Percentiles rank a stretch among this genome's conserved stretches.
Conservation (phyloP, 2,329 filamentous ascomycete genomes). For the Botryotinia calthae region DNA sequence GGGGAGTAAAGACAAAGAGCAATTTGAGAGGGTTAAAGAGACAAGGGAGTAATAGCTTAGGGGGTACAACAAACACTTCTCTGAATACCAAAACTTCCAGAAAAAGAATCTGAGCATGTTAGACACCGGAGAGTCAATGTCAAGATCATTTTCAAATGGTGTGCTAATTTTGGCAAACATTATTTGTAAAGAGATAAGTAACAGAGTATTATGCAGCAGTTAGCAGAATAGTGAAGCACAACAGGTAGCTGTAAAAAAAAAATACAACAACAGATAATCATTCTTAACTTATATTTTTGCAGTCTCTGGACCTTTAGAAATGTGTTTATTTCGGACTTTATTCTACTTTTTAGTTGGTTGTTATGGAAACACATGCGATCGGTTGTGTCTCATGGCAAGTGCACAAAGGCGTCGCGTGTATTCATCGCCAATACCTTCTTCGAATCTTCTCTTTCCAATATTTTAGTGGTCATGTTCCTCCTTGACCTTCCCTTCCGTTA, state of each 20-base stretch:
- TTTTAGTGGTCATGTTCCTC: neutral
- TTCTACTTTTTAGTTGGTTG: neutral
- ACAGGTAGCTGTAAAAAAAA: neutral
- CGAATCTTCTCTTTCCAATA: neutral
- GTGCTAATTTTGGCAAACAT: neutral
- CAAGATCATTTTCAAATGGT: neutral
- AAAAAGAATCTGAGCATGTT: slow-evolving; percentile 21
- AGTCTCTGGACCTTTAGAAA: neutral
- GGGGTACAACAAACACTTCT: slow-evolving; percentile 25
- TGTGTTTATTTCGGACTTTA: neutral
- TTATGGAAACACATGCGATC: too few species aligned
- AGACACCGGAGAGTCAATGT: neutral
- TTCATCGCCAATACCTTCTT: neutral
- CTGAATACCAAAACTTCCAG: slow-evolving; percentile 24
- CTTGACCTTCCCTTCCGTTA: neutral
- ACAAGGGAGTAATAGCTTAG: slow-evolving; percentile 23
- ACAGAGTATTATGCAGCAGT: neutral
- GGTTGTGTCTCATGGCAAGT: neutral
- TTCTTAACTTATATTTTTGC: neutral
- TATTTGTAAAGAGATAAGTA: neutral
- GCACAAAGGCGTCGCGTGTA: neutral
- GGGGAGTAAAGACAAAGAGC: slow-evolving; percentile 27
- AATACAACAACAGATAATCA: slow-evolving; percentile 4
- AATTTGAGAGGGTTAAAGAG: slow-evolving; percentile 20
- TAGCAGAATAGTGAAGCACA: neutral